A percentile compares a stretch with the other conserved stretches of the same genome.
These are phyloP conservation scores for Tolypocladium ovalisporum DNA, from an alignment of 2,329 filamentous ascomycete species.

Conservation along the genomic window DNA sequence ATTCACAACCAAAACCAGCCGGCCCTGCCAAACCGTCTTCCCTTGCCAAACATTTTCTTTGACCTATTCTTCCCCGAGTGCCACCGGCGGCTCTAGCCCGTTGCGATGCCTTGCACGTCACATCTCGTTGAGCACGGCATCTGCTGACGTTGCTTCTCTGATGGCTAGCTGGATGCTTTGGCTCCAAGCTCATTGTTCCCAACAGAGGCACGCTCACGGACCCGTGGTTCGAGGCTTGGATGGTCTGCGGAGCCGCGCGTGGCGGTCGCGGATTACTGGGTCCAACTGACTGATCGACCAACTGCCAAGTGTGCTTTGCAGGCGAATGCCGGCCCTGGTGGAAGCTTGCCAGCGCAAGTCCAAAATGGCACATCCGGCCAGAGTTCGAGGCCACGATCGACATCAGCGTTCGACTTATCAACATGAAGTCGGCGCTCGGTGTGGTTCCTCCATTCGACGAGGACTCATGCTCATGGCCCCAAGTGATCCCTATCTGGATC, in stretches of 20 bases:
- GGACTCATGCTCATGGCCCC: neutral
- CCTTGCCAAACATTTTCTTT: neutral
- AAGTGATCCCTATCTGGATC: neutral
- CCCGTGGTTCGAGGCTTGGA: neutral
- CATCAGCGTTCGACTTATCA: too few relatives aligned
- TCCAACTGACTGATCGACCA: neutral
- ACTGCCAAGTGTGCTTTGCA: neutral
- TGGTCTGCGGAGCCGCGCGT: neutral
- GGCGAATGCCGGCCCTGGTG: neutral
- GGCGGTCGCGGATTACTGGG: neutral
- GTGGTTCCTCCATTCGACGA: too few relatives aligned
- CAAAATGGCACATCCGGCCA: neutral
- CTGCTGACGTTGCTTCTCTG: neutral
- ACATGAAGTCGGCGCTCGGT: too few relatives aligned
- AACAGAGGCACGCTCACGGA: neutral
- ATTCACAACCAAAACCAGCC: conserved; percentile 2
- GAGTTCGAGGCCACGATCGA: neutral
- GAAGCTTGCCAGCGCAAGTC: neutral
- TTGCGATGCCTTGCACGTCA: neutral
- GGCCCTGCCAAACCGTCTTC: neutral
- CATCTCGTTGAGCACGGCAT: neutral
- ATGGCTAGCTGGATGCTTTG: neutral
- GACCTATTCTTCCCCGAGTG: neutral
- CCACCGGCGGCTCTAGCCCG: neutral
- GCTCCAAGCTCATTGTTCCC: neutral